These are phyloP conservation scores for Apiospora arundinis DNA, from an alignment of 2,329 filamentous ascomycete genomes.

Conservation along the genomic window DNA sequence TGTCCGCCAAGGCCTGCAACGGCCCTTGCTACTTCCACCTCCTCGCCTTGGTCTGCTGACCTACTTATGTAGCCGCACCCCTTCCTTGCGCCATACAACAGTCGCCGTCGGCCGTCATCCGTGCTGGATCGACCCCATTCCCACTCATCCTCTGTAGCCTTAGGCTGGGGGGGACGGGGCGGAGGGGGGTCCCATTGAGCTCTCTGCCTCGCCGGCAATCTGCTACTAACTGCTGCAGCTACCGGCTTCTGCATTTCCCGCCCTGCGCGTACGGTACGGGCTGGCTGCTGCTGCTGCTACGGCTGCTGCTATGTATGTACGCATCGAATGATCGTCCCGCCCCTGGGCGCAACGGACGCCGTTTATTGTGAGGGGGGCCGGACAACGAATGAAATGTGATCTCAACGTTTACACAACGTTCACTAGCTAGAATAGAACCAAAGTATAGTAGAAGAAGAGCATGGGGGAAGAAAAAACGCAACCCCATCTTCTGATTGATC, in stretches of 20 bases:
- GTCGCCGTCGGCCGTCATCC: not conserved
- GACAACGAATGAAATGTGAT: not conserved
- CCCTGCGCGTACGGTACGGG: slow-evolving; percentile 2
- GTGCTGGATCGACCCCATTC: not conserved
- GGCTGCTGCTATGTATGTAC: not conserved
- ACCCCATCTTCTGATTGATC: slow-evolving; percentile 8
- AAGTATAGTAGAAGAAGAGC: too few relatives aligned
- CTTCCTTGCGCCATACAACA: not conserved
- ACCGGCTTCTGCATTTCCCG: slow-evolving; percentile 5
- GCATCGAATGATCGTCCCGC: not conserved
- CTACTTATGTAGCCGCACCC: not conserved
- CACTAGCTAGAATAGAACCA: not conserved
- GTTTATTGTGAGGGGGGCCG: not conserved
- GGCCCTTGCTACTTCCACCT: not conserved
- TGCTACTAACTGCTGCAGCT: slow-evolving; percentile 1
- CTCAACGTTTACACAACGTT: slow-evolving; percentile 10
- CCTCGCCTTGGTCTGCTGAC: not conserved
- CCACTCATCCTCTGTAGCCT: not conserved
- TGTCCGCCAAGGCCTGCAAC: slow-evolving; percentile 12
- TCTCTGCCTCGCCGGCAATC: not conserved
- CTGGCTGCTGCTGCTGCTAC: not conserved
- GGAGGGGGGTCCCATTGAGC: not conserved
- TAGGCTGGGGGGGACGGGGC: not conserved
- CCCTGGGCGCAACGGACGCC: slow-evolving; percentile 8
- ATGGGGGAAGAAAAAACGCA: not conserved